Conservation (phyloP, 345 rosid species). For the Populus tremula region DNA sequence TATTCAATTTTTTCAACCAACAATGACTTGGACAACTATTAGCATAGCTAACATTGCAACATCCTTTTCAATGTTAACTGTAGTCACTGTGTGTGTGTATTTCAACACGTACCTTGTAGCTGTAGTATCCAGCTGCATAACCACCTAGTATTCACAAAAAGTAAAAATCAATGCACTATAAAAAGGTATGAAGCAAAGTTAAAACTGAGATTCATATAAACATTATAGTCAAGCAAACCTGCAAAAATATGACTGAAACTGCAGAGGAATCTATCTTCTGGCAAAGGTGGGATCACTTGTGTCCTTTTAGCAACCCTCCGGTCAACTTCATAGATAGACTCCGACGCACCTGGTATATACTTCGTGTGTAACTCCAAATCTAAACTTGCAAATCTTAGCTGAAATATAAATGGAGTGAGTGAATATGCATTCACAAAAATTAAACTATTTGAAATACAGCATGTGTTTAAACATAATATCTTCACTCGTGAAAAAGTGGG, state of each 20-base stretch:
- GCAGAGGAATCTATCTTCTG: constrained; percentile 82
- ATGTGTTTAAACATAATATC: background rate
- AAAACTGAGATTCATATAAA: background rate
- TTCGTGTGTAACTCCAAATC: constrained; percentile 80
- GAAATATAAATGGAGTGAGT: constrained; percentile 19
- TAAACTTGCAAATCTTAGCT: constrained; percentile 65
- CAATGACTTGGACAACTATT: background rate
- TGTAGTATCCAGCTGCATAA: constrained; percentile 95
- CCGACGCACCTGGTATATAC: constrained; percentile 68
- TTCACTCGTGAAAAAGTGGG: background rate
- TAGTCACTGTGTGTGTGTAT: background rate
- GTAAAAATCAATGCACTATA: background rate
- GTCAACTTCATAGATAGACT: constrained; percentile 72
- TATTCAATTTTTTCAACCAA: background rate
- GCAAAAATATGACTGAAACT: constrained; percentile 83
- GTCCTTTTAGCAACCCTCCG: constrained; percentile 59
- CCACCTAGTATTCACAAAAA: constrained; percentile 52
- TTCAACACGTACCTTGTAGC: constrained; percentile 67
- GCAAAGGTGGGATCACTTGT: constrained; percentile 73
- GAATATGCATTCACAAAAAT: background rate
- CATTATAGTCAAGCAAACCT: constrained; percentile 37
- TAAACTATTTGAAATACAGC: background rate
- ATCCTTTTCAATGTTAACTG: background rate
- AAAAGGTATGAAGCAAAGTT: background rate
- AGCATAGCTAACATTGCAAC: background rate